These are phyloP conservation scores for Pleurostoma richardsiae DNA, from an alignment of 2,329 filamentous ascomycete genomes.

Conservation along the genomic window DNA sequence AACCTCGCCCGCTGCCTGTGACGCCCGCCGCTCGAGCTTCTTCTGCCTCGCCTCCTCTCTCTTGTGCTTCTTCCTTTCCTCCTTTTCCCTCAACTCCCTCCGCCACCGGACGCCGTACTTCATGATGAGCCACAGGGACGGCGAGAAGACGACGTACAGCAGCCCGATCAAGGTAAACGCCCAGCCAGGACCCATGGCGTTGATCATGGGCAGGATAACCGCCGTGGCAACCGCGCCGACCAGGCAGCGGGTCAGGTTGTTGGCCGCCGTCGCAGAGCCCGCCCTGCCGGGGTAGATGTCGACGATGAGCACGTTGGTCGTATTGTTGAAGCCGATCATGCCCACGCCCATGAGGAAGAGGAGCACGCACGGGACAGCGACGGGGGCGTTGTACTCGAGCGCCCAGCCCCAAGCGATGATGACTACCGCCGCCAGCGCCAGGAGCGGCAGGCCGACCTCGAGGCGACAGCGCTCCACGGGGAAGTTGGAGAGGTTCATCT, in stretches of 20 bases:
- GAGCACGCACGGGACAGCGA: conserved; percentile 42
- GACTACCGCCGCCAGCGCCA: conserved; percentile 41
- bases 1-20: neutral
- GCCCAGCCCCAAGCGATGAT: conserved; percentile 50
- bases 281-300: conserved; percentile 50
- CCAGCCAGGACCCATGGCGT: conserved; percentile 45
- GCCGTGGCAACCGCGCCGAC: conserved; percentile 49
- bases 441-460: conserved; percentile 43
- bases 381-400: conserved; percentile 30
- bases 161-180: conserved; percentile 42
- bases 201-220: conserved; percentile 45
- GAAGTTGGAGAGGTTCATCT: conserved; percentile 41
- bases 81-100: conserved; percentile 20
- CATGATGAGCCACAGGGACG: conserved; percentile 35
- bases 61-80: conserved; percentile 13
- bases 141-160: conserved; percentile 32
- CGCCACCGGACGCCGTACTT: conserved; percentile 38
- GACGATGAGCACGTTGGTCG: conserved; percentile 45
- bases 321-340: conserved; percentile 50
- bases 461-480: conserved; percentile 47
- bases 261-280: conserved; percentile 49
- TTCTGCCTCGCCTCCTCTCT: conserved; percentile 4
- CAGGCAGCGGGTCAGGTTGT: conserved; percentile 51
- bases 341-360: conserved; percentile 40
- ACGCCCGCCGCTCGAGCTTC: neutral